Conservation (phyloP, 306 rosid genomes). For the Ammopiptanthus mongolicus region DNA sequence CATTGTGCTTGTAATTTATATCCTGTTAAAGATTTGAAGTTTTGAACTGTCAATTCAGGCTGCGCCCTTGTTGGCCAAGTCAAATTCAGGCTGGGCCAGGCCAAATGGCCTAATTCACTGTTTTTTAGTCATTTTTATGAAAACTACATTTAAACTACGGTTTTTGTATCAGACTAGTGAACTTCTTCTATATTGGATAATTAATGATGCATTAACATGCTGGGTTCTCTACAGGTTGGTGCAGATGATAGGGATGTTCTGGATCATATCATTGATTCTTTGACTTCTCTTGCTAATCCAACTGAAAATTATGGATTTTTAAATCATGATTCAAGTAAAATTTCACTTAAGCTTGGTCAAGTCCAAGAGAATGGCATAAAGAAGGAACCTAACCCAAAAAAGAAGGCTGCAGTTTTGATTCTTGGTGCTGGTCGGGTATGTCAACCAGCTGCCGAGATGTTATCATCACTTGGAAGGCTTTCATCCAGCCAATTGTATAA, state of each 20-base stretch:
- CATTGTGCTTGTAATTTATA: neutral
- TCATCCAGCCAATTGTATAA: conserved; percentile 43
- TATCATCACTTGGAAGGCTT: conserved; percentile 56
- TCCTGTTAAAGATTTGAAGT: neutral
- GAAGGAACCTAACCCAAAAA: conserved; percentile 40
- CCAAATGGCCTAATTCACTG: neutral
- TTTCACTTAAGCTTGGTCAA: conserved; percentile 66
- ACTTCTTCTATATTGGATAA: neutral
- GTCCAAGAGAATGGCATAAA: conserved; percentile 38
- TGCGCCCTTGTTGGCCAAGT: neutral
- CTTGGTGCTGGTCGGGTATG: conserved; percentile 98
- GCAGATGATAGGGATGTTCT: conserved; percentile 67
- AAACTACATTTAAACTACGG: neutral
- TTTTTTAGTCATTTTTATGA: neutral
- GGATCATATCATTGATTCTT: conserved; percentile 73
- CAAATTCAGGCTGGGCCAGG: neutral
- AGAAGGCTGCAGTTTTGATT: conserved; percentile 67
- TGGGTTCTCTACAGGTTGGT: conserved; percentile 63
- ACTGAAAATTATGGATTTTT: conserved; percentile 25
- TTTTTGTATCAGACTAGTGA: neutral
- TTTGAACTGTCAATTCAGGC: neutral
- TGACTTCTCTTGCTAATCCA: conserved; percentile 68
- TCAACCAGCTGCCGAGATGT: conserved; percentile 80
- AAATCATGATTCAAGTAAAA: conserved; percentile 42
- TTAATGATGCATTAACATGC: conserved; percentile 5